Base-by-base conservation (phyloP, 208 protist genomes). In the Crithidia sp. region DNA sequence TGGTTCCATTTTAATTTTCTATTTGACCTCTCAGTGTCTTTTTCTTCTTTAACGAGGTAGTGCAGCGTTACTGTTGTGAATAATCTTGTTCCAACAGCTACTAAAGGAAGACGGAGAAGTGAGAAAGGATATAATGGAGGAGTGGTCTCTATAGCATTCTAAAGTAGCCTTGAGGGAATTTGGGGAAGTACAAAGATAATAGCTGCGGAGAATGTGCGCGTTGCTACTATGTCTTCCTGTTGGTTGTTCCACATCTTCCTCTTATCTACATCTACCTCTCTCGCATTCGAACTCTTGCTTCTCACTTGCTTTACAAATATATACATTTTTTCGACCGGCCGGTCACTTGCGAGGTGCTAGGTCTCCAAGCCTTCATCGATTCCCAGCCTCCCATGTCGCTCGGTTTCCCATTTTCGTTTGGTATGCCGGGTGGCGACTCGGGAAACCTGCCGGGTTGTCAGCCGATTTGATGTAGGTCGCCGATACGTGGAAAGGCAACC, bases 1-100 rank as follows among this genome's bases (percentile, higher is more conserved):
- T 2, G 72, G 69, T 49, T 79, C 36, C 75, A 80, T 79, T 0
- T 6, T 16, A 80, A 76, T 0, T 6, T 16, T 39, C 28, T 28
- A 28, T 28, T 28, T 2, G 28, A 28, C 28, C 28, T 28, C 28
- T 28, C 28, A 28, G 28, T 28, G 28, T 28, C 28, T 28, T 28
- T 28, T 28, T 28, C 28, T 28, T 28, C 28, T 28, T 28, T 28
- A 28, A 28, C 0, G 28, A 28, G 28, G 28, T 28, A 28, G 28
- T 28, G 28, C 28, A 28, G 28, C 0, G 28, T 28, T 28, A 1
- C 28, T 28, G 28, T 28, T 28, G 28, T 49, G 45, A 49, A 49
- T 49, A 49, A 7, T 49, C 0, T 2, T 49, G 45, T 14, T 49
- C 2, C 45, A 14, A 14, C 2, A 49, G 45, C 45, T 49, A 2